These are phyloP conservation scores for Lentithecium fluviatile DNA, from an alignment of 495 filamentous ascomycete species.

Conservation along the genomic window DNA sequence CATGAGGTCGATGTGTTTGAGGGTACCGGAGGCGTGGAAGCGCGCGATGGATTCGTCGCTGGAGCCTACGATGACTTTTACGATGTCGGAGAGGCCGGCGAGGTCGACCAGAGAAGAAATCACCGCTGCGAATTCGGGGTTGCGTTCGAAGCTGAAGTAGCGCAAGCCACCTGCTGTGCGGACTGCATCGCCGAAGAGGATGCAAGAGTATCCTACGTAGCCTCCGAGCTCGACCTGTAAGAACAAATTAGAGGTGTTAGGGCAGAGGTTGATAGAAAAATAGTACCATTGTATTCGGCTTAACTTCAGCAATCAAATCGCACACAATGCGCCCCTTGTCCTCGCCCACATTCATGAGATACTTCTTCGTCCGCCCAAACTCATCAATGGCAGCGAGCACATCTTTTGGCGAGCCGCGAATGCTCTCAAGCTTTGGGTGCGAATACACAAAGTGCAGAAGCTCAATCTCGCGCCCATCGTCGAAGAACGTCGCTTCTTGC, in stretches of 20 bases:
- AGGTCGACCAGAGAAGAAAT: slow-evolving; percentile 62
- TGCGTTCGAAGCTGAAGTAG: slow-evolving; percentile 67
- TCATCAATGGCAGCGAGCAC: slow-evolving; percentile 72
- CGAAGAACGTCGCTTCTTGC: slow-evolving; percentile 49
- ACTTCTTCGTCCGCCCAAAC: slow-evolving; percentile 61
- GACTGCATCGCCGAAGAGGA: slow-evolving; percentile 66
- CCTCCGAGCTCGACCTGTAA: slow-evolving; percentile 69
- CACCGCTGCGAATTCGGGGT: slow-evolving; percentile 65
- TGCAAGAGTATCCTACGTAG: slow-evolving; percentile 77
- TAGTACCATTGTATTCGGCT: slow-evolving; percentile 61
- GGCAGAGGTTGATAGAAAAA: slow-evolving; percentile 3
- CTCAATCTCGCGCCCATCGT: slow-evolving; percentile 72
- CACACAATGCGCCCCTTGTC: slow-evolving; percentile 68
- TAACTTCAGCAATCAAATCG: slow-evolving; percentile 60
- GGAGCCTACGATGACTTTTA: slow-evolving; percentile 65
- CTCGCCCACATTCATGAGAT: slow-evolving; percentile 78
- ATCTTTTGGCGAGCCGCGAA: slow-evolving; percentile 61
- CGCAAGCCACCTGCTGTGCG: slow-evolving; percentile 56
- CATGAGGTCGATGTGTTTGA: slow-evolving; percentile 63
- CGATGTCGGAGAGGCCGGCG: slow-evolving; percentile 64
- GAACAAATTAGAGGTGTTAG: slow-evolving; percentile 18
- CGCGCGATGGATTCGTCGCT: slow-evolving; percentile 60
- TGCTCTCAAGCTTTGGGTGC: slow-evolving; percentile 55
- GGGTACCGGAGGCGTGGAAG: slow-evolving; percentile 51
- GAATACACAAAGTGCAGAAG: slow-evolving; percentile 67